phyloP scores from a whole-genome alignment of 2,329 filamentous ascomycete species.

The Biscogniauxia sp. region DNA sequence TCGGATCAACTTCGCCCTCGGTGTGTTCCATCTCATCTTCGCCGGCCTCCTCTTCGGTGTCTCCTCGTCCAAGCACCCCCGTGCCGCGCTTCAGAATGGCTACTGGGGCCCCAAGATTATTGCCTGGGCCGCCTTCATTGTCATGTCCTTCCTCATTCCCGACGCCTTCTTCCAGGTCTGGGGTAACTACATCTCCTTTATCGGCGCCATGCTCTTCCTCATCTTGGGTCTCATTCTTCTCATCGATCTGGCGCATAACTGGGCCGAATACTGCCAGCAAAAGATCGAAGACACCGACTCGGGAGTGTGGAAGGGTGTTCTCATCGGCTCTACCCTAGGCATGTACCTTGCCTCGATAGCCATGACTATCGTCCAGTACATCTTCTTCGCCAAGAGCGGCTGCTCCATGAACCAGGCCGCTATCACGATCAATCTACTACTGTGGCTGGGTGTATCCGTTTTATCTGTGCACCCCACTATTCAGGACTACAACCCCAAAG shows the following conservation, averaged over 20 bases:
- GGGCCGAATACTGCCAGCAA: slow-evolving; percentile 93
- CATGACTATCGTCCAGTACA: slow-evolving; percentile 96
- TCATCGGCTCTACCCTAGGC: slow-evolving; percentile 87
- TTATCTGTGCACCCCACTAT: slow-evolving; percentile 87
- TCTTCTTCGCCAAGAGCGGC: slow-evolving; percentile 80
- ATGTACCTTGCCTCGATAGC: slow-evolving; percentile 91
- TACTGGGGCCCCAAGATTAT: slow-evolving; percentile 98
- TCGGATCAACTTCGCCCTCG: slow-evolving; percentile 95
- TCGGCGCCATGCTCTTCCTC: slow-evolving; percentile 89
- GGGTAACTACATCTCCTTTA: slow-evolving; percentile 89
- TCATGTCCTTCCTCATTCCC: slow-evolving; percentile 92
- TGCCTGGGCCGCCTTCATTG: slow-evolving; percentile 81
- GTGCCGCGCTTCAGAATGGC: slow-evolving; percentile 91
- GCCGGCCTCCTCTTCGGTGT: slow-evolving; percentile 85
- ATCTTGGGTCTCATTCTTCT: slow-evolving; percentile 88
- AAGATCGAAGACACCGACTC: slow-evolving; percentile 92
- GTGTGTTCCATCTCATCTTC: slow-evolving; percentile 86
- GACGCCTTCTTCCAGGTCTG: slow-evolving; percentile 93
- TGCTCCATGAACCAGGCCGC: slow-evolving; percentile 97
- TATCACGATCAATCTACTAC: slow-evolving; percentile 87
- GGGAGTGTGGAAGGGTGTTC: slow-evolving; percentile 74
- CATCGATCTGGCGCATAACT: slow-evolving; percentile 92
- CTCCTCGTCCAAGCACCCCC: slow-evolving; percentile 78
- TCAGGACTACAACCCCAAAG: slow-evolving; percentile 89
- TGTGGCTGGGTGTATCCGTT: slow-evolving; percentile 76